Percentiles rank a stretch among this genome's conserved stretches.
Conservation (phyloP, 768 basidiomycete genomes). For the Lactarius pseudohatsudake region DNA sequence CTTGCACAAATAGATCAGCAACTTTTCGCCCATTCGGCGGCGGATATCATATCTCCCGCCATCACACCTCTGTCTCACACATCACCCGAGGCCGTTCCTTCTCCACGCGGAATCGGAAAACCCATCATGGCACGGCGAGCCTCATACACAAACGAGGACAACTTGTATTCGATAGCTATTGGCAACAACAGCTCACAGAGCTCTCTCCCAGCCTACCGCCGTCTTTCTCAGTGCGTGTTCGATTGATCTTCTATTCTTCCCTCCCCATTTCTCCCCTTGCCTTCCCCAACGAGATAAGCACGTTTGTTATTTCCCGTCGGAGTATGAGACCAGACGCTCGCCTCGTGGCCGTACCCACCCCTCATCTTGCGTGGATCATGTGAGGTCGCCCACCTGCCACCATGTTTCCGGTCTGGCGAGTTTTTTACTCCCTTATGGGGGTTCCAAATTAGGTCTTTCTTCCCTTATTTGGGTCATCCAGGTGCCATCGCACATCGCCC, state of each 20-base stretch:
- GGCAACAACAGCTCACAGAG: slow-evolving; percentile 11
- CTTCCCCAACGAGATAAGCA: slow-evolving; percentile 16
- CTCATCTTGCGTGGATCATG: slow-evolving; percentile 17
- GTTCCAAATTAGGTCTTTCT: slow-evolving; percentile 11
- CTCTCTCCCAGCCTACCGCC: slow-evolving; percentile 16
- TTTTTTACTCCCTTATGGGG: slow-evolving; percentile 14
- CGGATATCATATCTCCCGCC: slow-evolving; percentile 18
- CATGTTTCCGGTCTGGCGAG: slow-evolving; percentile 3
- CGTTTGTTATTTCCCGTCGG: slow-evolving; percentile 1
- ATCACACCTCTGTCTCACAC: slow-evolving; percentile 15
- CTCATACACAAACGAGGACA: slow-evolving; percentile 26
- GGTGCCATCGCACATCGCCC: not conserved
- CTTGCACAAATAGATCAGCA: slow-evolving; percentile 30
- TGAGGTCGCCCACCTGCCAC: slow-evolving; percentile 11
- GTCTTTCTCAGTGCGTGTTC: slow-evolving; percentile 26
- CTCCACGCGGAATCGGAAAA: slow-evolving; percentile 13
- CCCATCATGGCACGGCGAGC: slow-evolving; percentile 25
- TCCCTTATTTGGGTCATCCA: slow-evolving; percentile 16
- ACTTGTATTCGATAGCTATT: not conserved
- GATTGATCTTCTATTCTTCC: not conserved
- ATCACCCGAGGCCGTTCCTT: slow-evolving; percentile 12
- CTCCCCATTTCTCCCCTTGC: not conserved
- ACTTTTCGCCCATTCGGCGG: slow-evolving; percentile 6
- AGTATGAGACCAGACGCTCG: slow-evolving; percentile 12
- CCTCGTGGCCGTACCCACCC: slow-evolving; percentile 18